A percentile compares a stretch with the other conserved stretches of the same genome.
phyloP scores from a whole-genome alignment of 345 rosid genomes.

The Citrus maxima region DNA sequence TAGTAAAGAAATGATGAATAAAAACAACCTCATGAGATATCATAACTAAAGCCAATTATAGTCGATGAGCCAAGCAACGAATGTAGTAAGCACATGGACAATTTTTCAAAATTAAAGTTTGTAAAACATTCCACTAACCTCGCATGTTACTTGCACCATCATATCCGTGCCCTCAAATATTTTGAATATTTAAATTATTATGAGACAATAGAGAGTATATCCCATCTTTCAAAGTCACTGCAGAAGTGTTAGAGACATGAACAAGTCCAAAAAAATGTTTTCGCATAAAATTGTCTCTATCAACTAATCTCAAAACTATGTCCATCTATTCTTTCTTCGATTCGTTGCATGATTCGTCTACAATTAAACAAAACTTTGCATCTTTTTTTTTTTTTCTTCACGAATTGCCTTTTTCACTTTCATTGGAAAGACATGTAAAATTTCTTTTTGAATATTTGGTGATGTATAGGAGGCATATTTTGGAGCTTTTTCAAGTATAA shows the following conservation, averaged over 20 bases:
- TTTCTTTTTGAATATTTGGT: no score
- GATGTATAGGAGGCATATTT: no score
- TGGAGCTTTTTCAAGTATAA: no score
- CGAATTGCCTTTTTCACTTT: no score
- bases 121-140: not conserved
- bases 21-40: not conserved
- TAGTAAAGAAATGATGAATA: not conserved
- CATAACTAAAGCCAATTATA: conserved; percentile 5
- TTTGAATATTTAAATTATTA: not conserved
- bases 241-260: no score
- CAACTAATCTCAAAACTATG: no score
- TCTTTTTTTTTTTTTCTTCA: no score
- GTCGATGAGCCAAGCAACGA: not conserved
- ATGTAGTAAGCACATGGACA: conserved; percentile 3
- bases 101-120: not conserved
- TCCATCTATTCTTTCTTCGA: no score
- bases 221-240: no score
- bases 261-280: no score
- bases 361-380: no score
- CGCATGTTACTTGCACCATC: conserved; percentile 10
- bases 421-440: no score
- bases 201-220: not conserved
- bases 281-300: fast-evolving
- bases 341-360: fast-evolving
- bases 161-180: not conserved